Evolutionary conservation across 2,329 filamentous ascomycete genomes (phyloP).

Genomic region (Nigrograna mackinnonii): DNA sequence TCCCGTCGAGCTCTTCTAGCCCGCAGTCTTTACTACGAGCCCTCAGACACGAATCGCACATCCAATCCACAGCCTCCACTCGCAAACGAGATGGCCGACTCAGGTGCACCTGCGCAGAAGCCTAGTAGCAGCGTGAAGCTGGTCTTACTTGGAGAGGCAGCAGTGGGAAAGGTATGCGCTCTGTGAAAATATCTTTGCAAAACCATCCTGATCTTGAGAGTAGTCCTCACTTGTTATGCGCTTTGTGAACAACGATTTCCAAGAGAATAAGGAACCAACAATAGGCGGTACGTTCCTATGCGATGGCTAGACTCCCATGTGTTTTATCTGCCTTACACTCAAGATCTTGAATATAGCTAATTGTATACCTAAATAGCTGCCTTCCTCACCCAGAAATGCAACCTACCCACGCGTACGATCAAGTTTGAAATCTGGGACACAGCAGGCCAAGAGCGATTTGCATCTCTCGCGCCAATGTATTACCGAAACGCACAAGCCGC

Average conservation of each 20-base stretch:
- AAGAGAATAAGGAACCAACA: conserved; percentile 99
- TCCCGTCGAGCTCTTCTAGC: too few species aligned
- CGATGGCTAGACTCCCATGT: background rate
- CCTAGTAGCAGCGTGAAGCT: conserved; percentile 99
- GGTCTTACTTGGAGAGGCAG: conserved; percentile 94
- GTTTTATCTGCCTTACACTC: background rate
- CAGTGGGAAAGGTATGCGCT: conserved; percentile 85
- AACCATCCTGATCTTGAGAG: conserved; percentile 4
- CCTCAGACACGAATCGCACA: too few species aligned
- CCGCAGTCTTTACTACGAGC: too few species aligned
- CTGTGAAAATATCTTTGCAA: background rate
- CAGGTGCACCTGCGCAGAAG: conserved; percentile 70
- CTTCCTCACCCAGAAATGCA: conserved; percentile 98
- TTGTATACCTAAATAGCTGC: conserved; percentile 66
- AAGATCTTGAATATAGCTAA: background rate
- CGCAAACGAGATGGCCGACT: conserved; percentile 67
- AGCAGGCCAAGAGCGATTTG: conserved; percentile 95
- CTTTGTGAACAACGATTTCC: conserved; percentile 99
- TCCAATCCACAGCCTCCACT: conserved; percentile 1
- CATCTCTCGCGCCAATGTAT: conserved; percentile 97
- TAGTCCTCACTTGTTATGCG: conserved; percentile 96
- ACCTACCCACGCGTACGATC: conserved; percentile 82
- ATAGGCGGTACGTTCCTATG: conserved; percentile 78
- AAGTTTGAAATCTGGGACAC: conserved; percentile 88
- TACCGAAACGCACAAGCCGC: conserved; percentile 98